Evolutionary conservation across 139 green algal species (phyloP).

Genomic region (Chlorella sp.): DNA sequence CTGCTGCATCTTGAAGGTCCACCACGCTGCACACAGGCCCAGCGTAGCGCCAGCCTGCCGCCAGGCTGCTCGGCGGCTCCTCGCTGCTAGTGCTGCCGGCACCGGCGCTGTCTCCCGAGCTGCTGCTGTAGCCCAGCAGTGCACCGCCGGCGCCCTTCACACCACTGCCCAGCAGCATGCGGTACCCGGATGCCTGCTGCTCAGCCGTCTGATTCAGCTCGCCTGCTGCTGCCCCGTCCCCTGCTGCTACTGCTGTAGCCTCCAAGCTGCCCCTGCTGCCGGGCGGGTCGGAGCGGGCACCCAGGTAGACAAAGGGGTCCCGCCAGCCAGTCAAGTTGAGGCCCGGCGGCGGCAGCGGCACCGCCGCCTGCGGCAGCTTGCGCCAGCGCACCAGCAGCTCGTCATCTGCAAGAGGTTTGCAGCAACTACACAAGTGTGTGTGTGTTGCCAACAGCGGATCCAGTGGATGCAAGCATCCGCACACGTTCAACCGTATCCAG

Average conservation of each 20-base stretch:
- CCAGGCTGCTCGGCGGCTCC: slow-evolving; percentile 11
- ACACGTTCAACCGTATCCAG: too few relatives aligned
- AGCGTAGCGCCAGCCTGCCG: background rate
- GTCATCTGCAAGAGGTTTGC: slow-evolving; percentile 54
- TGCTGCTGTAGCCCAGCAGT: slow-evolving; percentile 65
- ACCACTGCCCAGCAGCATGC: slow-evolving; percentile 85
- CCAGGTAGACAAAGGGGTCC: slow-evolving; percentile 79
- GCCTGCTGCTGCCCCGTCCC: background rate
- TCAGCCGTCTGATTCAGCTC: background rate
- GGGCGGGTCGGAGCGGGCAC: background rate
- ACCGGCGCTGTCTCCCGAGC: background rate
- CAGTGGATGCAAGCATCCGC: too few relatives aligned
- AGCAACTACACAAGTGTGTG: too few relatives aligned
- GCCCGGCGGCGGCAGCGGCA: slow-evolving; percentile 72
- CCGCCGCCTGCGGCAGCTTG: slow-evolving; percentile 74
- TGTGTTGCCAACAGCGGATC: too few relatives aligned
- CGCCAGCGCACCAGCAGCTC: slow-evolving; percentile 68
- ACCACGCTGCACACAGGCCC: slow-evolving; percentile 18
- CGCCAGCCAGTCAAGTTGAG: slow-evolving; percentile 82
- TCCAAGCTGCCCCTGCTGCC: background rate
- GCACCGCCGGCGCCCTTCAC: slow-evolving; percentile 77
- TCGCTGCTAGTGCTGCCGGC: background rate
- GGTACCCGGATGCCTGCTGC: slow-evolving; percentile 45
- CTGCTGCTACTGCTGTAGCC: background rate
- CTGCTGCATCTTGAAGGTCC: background rate